A percentile compares a stretch with the other conserved stretches of the same genome.
These are phyloP conservation scores for Rhynchospora breviuscula DNA, from an alignment of 176 grass and related monocot species.

Conservation along the genomic window DNA sequence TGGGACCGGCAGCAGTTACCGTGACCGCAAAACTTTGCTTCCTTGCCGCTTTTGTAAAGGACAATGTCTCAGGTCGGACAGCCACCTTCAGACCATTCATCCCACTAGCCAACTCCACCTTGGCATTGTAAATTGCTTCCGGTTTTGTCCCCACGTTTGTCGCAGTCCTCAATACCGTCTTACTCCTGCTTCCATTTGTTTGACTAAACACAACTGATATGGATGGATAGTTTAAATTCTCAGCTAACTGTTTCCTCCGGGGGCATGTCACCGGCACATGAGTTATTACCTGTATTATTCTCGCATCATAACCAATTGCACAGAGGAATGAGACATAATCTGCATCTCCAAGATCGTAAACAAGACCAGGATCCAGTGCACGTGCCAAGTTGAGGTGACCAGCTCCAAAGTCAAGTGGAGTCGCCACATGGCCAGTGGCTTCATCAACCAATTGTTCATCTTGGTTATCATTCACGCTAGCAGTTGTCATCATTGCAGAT, in stretches of 20 bases:
- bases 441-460: constrained; percentile 47
- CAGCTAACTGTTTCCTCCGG: constrained; percentile 31
- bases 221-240: constrained; percentile 91
- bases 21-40: constrained; percentile 63
- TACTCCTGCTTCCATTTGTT: constrained; percentile 30
- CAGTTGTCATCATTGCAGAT: constrained; percentile 89
- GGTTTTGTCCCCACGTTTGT: constrained; percentile 59
- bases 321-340: constrained; percentile 90
- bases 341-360: constrained; percentile 59
- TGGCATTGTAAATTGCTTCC: constrained; percentile 46
- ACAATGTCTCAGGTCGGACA: constrained; percentile 60
- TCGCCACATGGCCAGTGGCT: constrained; percentile 47
- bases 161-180: constrained; percentile 50
- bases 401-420: constrained; percentile 72
- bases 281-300: constrained; percentile 78
- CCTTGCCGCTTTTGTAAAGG: constrained; percentile 35
- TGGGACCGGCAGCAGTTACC: constrained; percentile 15
- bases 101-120: constrained; percentile 46
- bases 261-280: constrained; percentile 63
- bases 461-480: constrained; percentile 52
- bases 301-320: constrained; percentile 75
- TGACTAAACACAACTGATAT: constrained; percentile 74
- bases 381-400: constrained; percentile 55
- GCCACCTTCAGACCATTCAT: constrained; percentile 30
- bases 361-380: constrained; percentile 77